A percentile compares a stretch with the other conserved stretches of the same genome.
phyloP scores from a whole-genome alignment of 306 rosid genomes.

The Alnus rubra region DNA sequence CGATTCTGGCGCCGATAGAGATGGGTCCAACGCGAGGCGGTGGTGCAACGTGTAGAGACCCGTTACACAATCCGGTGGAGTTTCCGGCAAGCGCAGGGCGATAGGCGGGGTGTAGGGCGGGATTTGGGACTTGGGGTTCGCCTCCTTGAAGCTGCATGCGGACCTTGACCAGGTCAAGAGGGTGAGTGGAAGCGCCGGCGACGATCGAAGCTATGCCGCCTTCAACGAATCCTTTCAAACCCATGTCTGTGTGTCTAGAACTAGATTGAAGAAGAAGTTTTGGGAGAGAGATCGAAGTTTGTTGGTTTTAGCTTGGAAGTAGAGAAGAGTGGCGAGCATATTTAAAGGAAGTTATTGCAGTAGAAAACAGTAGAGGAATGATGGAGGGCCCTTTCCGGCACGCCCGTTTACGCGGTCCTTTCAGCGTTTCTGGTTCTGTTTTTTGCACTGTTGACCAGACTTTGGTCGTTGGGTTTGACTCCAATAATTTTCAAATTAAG shows the following conservation, averaged over 20 bases:
- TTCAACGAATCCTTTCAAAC: constrained; percentile 21
- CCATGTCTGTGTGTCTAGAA: neutral
- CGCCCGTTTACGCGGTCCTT: neutral
- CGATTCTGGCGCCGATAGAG: constrained; percentile 3
- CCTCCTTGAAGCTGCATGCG: constrained; percentile 30
- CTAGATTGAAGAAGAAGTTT: no score
- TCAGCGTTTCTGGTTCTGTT: no score
- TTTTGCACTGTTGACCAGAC: neutral
- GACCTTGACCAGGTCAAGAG: constrained; percentile 24
- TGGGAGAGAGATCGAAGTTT: neutral
- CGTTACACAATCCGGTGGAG: neutral
- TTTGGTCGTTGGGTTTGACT: no score
- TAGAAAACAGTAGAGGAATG: no score
- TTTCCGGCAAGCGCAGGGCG: constrained; percentile 4
- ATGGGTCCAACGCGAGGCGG: neutral
- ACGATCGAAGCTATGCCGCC: constrained; percentile 21
- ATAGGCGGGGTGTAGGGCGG: neutral
- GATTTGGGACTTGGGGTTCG: constrained; percentile 5
- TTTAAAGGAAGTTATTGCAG: no score
- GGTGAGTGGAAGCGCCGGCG: constrained; percentile 24
- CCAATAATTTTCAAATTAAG: no score
- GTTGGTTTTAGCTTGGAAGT: neutral
- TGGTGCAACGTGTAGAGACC: neutral
- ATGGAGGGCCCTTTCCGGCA: no score
- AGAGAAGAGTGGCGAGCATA: neutral